Base-by-base conservation (phyloP, 176 grass and related monocot species). In the Aegilops longissima region DNA sequence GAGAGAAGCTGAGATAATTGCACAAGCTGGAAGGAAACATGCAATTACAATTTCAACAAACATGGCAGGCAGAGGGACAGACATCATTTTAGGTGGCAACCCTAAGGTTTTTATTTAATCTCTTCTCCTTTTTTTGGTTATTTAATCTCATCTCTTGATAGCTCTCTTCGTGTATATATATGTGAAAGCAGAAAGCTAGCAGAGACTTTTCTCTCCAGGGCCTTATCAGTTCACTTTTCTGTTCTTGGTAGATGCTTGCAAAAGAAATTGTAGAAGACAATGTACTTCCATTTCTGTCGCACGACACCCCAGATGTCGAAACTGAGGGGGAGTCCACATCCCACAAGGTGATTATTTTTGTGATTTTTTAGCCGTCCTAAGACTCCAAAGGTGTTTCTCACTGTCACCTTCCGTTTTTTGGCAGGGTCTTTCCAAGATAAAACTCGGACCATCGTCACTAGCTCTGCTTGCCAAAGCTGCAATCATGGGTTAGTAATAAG, bases 11-110 rank as follows among this genome's bases (percentile, higher is more conserved):
- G 96, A 98, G 82, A 92, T 95, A 81, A 89, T 95, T 89, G 96
- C 96, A 81, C 96, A 98, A 79, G 96, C 96, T 44, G 96, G 96
- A 86, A 88, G 93, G 66, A 95, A 98, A 80, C 85, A 98, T 84
- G 93, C 96, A 81, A 98, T 98, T 88, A 98, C 96, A 66, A 98
- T 98, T 86, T 94, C 96, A 82, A 98, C 96, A 52, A 98, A 98
- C 83, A 98, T 98, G 96, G 96, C 96, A 62, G 96, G 96, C 42
- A 94, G 96, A 88, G 96, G 96, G 64, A 98, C 93, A 84, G 96
- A 98, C 85, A 98, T 98, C 80, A 98, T 98, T 81, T 88, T 98
- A 74, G 96, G 96, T 91, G 96, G 96, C 85, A 98, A 98, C 47
- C 91, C 93, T 65, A 98, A 94, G 89, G 96, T 98, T 82, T 80